phyloP scores from a whole-genome alignment of 1,139 yeast species.

The Protomyces macrosporus region DNA sequence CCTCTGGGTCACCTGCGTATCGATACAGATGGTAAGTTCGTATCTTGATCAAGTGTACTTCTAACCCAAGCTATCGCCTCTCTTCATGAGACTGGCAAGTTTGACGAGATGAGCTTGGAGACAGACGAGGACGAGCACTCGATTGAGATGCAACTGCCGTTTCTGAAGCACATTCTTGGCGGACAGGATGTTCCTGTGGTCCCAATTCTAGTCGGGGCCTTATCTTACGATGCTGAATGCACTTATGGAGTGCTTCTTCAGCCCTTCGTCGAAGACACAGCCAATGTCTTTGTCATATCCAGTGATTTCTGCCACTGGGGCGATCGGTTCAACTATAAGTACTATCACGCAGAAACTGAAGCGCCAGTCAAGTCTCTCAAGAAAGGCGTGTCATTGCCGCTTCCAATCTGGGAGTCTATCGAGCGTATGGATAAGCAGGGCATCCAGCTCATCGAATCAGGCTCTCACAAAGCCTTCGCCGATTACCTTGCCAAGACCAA shows the following conservation, averaged over 20 bases:
- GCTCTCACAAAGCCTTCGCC: slow-evolving; percentile 60
- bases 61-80: slow-evolving; percentile 37
- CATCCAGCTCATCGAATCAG: slow-evolving; percentile 45
- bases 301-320: slow-evolving; percentile 95
- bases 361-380: slow-evolving; percentile 23
- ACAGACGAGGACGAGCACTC: slow-evolving; percentile 86
- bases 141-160: slow-evolving; percentile 91
- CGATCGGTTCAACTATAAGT: slow-evolving; percentile 33
- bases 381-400: slow-evolving; percentile 22
- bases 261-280: slow-evolving; percentile 53
- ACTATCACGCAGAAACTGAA: slow-evolving; percentile 32
- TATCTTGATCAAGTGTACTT: not conserved
- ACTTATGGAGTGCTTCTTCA: slow-evolving; percentile 48
- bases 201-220: slow-evolving; percentile 75
- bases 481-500: slow-evolving; percentile 62
- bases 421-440: slow-evolving; percentile 65
- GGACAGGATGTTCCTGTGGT: slow-evolving; percentile 43
- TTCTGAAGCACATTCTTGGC: slow-evolving; percentile 49
- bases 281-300: slow-evolving; percentile 69
- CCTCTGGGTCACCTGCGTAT: slow-evolving; percentile 74
- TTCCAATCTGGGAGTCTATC: slow-evolving; percentile 63
- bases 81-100: slow-evolving; percentile 43
- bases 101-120: slow-evolving; percentile 53
- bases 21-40: slow-evolving; percentile 47
- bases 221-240: slow-evolving; percentile 46